Evolutionary conservation across 2,329 filamentous ascomycete species (phyloP).

Genomic region (Colletotrichum sp.): DNA sequence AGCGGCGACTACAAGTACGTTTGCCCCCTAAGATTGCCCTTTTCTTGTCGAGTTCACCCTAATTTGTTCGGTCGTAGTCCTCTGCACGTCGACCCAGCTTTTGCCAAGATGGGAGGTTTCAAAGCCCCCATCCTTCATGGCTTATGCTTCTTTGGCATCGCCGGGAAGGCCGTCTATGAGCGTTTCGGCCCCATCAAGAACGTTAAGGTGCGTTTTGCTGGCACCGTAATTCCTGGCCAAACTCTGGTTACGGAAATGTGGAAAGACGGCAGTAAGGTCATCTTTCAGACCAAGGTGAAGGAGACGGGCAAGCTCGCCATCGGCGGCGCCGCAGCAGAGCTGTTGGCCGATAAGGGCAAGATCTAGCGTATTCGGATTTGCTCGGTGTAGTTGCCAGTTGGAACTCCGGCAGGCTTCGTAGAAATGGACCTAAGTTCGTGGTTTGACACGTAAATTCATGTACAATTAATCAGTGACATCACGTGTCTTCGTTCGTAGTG

Average conservation of each 20-base stretch:
- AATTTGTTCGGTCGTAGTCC: constrained; percentile 55
- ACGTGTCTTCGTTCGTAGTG: not conserved
- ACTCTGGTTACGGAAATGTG: constrained; percentile 95
- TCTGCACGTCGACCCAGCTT: constrained; percentile 91
- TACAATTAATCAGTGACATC: not conserved
- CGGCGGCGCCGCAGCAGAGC: constrained; percentile 78
- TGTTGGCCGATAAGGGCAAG: constrained; percentile 50
- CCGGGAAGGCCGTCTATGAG: constrained; percentile 87
- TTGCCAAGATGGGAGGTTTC: constrained; percentile 96
- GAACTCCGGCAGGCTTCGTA: not conserved
- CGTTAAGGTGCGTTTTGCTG: constrained; percentile 91
- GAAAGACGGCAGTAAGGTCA: constrained; percentile 79
- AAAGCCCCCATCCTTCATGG: constrained; percentile 93
- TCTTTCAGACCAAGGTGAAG: constrained; percentile 89
- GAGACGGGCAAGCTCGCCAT: constrained; percentile 93
- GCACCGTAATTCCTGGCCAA: constrained; percentile 84
- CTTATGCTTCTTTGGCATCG: constrained; percentile 93
- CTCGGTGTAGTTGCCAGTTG: not conserved
- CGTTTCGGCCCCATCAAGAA: constrained; percentile 85
- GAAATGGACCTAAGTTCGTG: not conserved
- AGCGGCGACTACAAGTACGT: constrained; percentile 87
- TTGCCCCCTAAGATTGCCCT: not conserved
- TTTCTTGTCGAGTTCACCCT: not conserved
- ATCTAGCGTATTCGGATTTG: constrained; percentile 11
- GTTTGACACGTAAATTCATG: not conserved